A percentile compares a stretch with the other conserved stretches of the same genome.
These are phyloP conservation scores for Phlebiopsis gigantea DNA, from an alignment of 768 basidiomycete genomes.

Conservation along the genomic window DNA sequence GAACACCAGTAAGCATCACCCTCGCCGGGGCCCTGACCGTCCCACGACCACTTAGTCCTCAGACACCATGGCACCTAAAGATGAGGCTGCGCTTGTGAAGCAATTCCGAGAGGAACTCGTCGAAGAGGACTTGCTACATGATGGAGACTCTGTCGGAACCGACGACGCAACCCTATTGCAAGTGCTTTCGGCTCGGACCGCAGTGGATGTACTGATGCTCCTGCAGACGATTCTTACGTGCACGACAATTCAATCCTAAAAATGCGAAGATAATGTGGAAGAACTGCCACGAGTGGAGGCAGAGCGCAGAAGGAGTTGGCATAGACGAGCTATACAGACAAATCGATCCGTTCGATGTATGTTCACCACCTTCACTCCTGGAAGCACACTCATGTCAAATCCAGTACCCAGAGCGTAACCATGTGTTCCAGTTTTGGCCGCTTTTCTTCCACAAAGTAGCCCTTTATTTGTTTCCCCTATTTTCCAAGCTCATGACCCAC, in stretches of 20 bases:
- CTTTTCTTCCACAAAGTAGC: constrained; percentile 72
- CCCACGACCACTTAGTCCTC: not conserved
- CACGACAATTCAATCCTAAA: constrained; percentile 56
- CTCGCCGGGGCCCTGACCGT: not conserved
- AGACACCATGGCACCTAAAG: constrained; percentile 20
- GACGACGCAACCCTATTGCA: constrained; percentile 57
- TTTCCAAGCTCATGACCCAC: not conserved
- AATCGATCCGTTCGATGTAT: constrained; percentile 68
- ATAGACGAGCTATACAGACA: constrained; percentile 57
- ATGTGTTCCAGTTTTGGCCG: constrained; percentile 72
- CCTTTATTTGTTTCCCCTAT: not conserved
- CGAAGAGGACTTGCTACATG: constrained; percentile 48
- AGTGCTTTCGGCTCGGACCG: not conserved
- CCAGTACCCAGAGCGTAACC: constrained; percentile 66
- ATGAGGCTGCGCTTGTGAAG: constrained; percentile 34
- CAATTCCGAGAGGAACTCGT: constrained; percentile 49
- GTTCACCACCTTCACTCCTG: constrained; percentile 20
- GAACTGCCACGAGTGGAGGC: constrained; percentile 66
- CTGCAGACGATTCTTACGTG: constrained; percentile 70
- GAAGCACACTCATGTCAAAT: not conserved
- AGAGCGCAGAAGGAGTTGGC: constrained; percentile 56
- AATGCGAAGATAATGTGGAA: constrained; percentile 61
- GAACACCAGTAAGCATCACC: not conserved
- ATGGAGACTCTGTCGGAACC: constrained; percentile 51
- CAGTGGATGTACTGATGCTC: not conserved